Conservation (phyloP, 2,329 filamentous ascomycete species). For the Botrytis byssoidea region DNA sequence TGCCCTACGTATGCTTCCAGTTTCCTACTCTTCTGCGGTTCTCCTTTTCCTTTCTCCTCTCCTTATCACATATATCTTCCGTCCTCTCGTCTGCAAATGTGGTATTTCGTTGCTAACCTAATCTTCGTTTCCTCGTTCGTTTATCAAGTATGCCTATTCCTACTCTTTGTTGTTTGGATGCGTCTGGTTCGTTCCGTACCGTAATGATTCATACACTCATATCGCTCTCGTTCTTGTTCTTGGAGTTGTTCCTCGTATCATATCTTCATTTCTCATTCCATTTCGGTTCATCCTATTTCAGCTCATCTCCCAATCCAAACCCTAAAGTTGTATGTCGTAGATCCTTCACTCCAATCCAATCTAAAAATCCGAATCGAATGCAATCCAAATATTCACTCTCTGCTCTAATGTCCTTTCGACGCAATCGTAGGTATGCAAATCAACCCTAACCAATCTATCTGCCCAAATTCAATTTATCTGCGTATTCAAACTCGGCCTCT, state of each 20-base stretch:
- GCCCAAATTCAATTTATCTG: neutral
- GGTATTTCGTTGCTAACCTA: neutral
- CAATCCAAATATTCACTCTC: neutral
- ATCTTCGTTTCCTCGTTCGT: neutral
- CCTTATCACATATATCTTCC: neutral
- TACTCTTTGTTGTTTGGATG: neutral
- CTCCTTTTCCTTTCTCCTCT: neutral
- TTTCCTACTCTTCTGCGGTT: neutral
- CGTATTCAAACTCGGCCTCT: neutral
- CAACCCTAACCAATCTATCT: neutral
- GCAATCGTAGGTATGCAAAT: neutral
- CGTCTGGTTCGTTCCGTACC: neutral
- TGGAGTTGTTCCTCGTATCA: neutral
- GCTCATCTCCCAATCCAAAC: slow-evolving; percentile 3
- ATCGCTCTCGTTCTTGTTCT: neutral
- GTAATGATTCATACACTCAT: neutral
- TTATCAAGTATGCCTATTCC: neutral
- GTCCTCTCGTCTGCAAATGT: neutral
- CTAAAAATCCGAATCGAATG: neutral
- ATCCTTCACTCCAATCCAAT: neutral
- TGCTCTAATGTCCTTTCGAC: neutral
- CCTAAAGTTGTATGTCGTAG: neutral
- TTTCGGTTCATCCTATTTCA: neutral
- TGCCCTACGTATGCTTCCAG: neutral
- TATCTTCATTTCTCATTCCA: slow-evolving; percentile 6